These are phyloP conservation scores for Dalbergia oliveri DNA, from an alignment of 306 rosid species.

Conservation along the genomic window DNA sequence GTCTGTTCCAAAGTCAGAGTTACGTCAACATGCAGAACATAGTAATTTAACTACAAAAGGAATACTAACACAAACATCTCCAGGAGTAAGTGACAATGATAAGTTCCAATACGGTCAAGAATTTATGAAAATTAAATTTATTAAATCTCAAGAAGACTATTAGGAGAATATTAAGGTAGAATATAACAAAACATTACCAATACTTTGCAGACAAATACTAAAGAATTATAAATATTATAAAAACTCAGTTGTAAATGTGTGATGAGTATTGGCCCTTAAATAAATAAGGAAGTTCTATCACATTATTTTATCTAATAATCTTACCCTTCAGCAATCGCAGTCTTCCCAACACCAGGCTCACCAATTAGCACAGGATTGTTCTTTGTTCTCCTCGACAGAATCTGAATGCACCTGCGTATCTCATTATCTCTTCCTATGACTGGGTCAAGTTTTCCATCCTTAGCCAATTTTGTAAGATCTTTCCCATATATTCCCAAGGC, in stretches of 20 bases:
- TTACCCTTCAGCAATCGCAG: slow-evolving; percentile 89
- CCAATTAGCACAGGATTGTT: slow-evolving; percentile 88
- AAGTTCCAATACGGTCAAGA: too few species aligned
- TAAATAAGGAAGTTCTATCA: too few species aligned
- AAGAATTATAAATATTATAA: too few species aligned
- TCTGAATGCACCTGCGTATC: slow-evolving; percentile 84
- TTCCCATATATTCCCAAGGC: slow-evolving; percentile 82
- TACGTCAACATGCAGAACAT: neutral
- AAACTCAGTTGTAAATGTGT: too few species aligned
- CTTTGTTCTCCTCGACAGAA: slow-evolving; percentile 86
- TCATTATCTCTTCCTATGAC: slow-evolving; percentile 89
- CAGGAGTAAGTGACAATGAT: too few species aligned
- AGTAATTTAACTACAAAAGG: too few species aligned
- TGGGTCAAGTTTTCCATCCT: slow-evolving; percentile 79
- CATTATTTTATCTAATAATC: neutral
- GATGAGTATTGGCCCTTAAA: too few species aligned
- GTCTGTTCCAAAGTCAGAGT: slow-evolving; percentile 57
- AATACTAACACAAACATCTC: neutral
- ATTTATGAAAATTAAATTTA: too few species aligned
- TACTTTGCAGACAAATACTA: too few species aligned
- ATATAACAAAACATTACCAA: neutral
- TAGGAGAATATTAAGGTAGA: neutral
- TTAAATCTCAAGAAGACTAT: neutral
- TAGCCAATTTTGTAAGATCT: slow-evolving; percentile 83
- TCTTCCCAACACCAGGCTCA: slow-evolving; percentile 89